Evolutionary conservation across 768 basidiomycete species (phyloP).

Genomic region (Naganishia friedmannii): DNA sequence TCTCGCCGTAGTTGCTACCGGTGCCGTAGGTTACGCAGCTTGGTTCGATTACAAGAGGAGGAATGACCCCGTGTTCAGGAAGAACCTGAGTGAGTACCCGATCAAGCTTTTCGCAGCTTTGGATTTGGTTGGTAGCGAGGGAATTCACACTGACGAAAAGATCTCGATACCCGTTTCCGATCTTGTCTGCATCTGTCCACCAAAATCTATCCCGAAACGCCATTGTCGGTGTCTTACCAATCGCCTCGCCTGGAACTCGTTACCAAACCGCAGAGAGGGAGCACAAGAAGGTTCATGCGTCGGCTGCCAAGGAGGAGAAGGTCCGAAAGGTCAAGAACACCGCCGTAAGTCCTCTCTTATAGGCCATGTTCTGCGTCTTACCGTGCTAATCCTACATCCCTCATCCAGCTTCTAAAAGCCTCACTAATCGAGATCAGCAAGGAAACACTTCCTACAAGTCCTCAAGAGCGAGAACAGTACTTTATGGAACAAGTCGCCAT

Average conservation of each 20-base stretch:
- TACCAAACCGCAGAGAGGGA: slow-evolving; percentile 54
- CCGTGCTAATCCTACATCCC: background rate
- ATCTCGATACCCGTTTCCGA: background rate
- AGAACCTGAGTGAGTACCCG: slow-evolving; percentile 70
- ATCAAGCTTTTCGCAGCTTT: slow-evolving; percentile 18
- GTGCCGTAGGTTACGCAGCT: slow-evolving; percentile 68
- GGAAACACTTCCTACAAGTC: slow-evolving; percentile 66
- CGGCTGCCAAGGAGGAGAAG: slow-evolving; percentile 58
- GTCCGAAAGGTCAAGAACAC: slow-evolving; percentile 45
- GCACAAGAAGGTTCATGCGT: slow-evolving; percentile 74
- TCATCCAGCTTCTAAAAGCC: slow-evolving; percentile 54
- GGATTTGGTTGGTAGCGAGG: slow-evolving; percentile 8
- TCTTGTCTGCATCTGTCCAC: background rate
- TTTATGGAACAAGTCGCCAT: slow-evolving; percentile 86
- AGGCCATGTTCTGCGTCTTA: background rate
- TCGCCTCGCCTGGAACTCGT: no score
- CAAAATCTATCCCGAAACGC: background rate
- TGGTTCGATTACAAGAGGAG: slow-evolving; percentile 95
- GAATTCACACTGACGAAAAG: background rate
- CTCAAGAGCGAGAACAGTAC: slow-evolving; percentile 78
- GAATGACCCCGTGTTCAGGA: slow-evolving; percentile 81
- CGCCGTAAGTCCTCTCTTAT: slow-evolving; percentile 53
- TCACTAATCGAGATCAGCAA: slow-evolving; percentile 66
- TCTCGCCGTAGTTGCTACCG: slow-evolving; percentile 43
- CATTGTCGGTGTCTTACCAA: background rate